phyloP scores from a whole-genome alignment of 352 stramenopile genomes.

The Elongisporangium anandrum region DNA sequence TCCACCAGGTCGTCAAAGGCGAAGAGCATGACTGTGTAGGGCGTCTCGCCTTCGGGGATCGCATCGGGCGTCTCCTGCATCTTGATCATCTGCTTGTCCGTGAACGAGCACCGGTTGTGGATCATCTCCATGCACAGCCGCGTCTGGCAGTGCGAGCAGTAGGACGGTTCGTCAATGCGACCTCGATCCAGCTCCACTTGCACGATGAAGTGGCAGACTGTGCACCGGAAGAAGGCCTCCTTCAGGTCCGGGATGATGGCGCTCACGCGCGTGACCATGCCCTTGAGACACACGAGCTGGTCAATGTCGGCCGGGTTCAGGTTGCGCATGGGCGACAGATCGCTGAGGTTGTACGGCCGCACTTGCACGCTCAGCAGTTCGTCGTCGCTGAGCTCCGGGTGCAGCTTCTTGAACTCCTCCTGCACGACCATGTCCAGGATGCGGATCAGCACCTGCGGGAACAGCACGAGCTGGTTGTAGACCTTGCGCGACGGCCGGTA shows the following conservation, averaged over 20 bases:
- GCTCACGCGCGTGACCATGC: constrained; percentile 97
- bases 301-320: constrained; percentile 98
- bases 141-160: constrained; percentile 87
- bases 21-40: constrained; percentile 96
- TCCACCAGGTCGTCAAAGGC: constrained; percentile 99
- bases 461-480: constrained; percentile 97
- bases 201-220: constrained; percentile 88
- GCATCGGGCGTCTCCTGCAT: constrained; percentile 98
- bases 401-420: constrained; percentile 82
- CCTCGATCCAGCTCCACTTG: constrained; percentile 94
- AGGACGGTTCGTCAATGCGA: constrained; percentile 93
- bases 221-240: constrained; percentile 96
- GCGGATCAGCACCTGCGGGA: constrained; percentile 94
- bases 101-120: constrained; percentile 98
- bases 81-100: constrained; percentile 98
- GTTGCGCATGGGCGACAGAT: constrained; percentile 92
- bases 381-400: constrained; percentile 44
- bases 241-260: constrained; percentile 98
- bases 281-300: constrained; percentile 94
- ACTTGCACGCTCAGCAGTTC: constrained; percentile 88
- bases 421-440: constrained; percentile 96
- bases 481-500: constrained; percentile 80
- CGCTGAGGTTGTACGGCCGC: constrained; percentile 95
- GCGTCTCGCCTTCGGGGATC: constrained; percentile 98
- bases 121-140: constrained; percentile 94